Percentiles rank a stretch among this genome's conserved stretches.
Conservation (phyloP, 768 basidiomycete species). For the Mycena amicta region DNA sequence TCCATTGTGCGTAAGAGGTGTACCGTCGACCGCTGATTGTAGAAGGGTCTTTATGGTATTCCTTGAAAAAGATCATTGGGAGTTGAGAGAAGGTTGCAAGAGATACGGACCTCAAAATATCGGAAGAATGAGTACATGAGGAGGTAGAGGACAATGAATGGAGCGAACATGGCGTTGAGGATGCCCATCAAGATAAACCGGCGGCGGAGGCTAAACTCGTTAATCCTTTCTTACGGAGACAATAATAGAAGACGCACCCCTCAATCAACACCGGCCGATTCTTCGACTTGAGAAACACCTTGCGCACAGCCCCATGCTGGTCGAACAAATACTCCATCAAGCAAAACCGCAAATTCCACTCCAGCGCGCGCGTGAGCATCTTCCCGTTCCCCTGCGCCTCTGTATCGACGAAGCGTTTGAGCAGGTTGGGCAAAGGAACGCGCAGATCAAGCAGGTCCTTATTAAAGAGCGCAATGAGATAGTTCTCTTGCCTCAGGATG, state of each 20-base stretch:
- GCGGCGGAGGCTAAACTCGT: too few species aligned
- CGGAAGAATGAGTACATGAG: constrained; percentile 99
- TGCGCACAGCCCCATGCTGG: constrained; percentile 83
- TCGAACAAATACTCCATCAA: constrained; percentile 96
- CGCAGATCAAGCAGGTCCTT: constrained; percentile 91
- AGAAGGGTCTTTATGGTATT: constrained; percentile 98
- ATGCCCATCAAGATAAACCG: constrained; percentile 98
- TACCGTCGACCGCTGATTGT: constrained; percentile 91
- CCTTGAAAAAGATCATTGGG: constrained; percentile 56
- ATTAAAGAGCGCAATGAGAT: constrained; percentile 96
- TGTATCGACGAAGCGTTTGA: constrained; percentile 53
- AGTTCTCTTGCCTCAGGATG: constrained; percentile 98
- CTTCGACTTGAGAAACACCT: constrained; percentile 86
- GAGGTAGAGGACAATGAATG: constrained; percentile 95
- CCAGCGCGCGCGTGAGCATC: constrained; percentile 84
- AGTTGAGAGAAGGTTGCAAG: constrained; percentile 1
- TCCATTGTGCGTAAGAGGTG: constrained; percentile 96
- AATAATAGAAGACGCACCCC: too few species aligned
- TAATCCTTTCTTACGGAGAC: too few species aligned
- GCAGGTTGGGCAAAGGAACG: constrained; percentile 69
- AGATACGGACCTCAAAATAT: constrained; percentile 86
- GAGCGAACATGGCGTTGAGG: constrained; percentile 92
- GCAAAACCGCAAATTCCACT: constrained; percentile 97
- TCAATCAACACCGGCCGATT: constrained; percentile 78
- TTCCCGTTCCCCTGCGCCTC: constrained; percentile 66